Evolutionary conservation across 1,139 yeast genomes (phyloP).

Genomic region (Debaryomyces nepalensis): DNA sequence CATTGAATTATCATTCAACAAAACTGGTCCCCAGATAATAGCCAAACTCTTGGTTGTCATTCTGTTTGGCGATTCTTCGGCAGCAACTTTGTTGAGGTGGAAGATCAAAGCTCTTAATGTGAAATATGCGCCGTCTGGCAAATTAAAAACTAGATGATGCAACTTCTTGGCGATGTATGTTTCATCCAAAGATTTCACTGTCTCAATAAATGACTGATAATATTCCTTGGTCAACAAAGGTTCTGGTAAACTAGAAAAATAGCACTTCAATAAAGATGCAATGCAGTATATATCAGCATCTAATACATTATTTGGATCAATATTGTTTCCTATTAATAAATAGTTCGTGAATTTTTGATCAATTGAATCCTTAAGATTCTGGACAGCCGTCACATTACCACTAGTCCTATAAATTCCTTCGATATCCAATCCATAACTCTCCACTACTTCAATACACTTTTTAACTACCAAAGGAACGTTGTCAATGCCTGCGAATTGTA

Average conservation of each 20-base stretch:
- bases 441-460: constrained; percentile 86
- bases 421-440: constrained; percentile 76
- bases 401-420: constrained; percentile 91
- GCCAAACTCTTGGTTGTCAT: constrained; percentile 83
- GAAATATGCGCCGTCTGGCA: constrained; percentile 95
- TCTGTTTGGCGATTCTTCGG: constrained; percentile 65
- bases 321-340: constrained; percentile 47
- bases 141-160: constrained; percentile 83
- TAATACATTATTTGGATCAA: constrained; percentile 48
- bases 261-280: constrained; percentile 71
- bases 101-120: constrained; percentile 82
- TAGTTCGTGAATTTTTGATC: constrained; percentile 78
- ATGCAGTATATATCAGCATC: constrained; percentile 78
- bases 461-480: constrained; percentile 91
- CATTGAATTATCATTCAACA: constrained; percentile 66
- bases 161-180: constrained; percentile 69
- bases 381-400: constrained; percentile 77
- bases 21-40: constrained; percentile 93
- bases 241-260: constrained; percentile 71
- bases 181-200: constrained; percentile 63
- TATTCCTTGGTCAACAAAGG: constrained; percentile 65
- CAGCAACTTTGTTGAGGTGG: constrained; percentile 78
- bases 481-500: constrained; percentile 79
- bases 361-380: constrained; percentile 70
- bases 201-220: constrained; percentile 65